Evolutionary conservation across 345 rosid genomes (phyloP).

Genomic region (Dimocarpus longan): DNA sequence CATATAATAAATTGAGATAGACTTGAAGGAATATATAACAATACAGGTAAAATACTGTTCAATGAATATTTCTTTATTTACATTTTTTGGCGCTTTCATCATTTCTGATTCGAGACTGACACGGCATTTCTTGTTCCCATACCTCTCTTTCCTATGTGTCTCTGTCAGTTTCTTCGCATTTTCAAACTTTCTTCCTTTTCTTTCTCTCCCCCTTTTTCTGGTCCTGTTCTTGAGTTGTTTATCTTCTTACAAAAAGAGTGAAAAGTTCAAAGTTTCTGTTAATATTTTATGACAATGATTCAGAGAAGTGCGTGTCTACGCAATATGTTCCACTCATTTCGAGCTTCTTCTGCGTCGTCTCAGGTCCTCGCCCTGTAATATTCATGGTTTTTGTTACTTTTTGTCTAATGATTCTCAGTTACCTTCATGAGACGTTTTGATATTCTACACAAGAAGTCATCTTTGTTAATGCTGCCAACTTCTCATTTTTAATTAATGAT

Average conservation of each 20-base stretch:
- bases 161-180: not conserved
- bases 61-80: too few relatives aligned
- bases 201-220: not conserved
- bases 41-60: too few relatives aligned
- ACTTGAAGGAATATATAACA: too few relatives aligned
- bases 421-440: not conserved
- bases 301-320: conserved; percentile 23
- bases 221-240: not conserved
- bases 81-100: not conserved
- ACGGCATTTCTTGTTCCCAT: not conserved
- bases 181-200: not conserved
- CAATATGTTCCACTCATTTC: conserved; percentile 22
- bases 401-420: not conserved
- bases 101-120: not conserved
- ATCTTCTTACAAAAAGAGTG: not conserved
- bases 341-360: conserved; percentile 24
- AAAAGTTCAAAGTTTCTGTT: not conserved
- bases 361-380: conserved; percentile 18
- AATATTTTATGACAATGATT: conserved; percentile 21
- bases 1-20: too few relatives aligned
- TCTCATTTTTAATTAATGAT: not conserved
- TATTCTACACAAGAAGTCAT: not conserved
- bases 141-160: not conserved
- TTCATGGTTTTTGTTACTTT: too few relatives aligned
- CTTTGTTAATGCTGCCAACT: too few relatives aligned